phyloP scores from a whole-genome alignment of 2,329 filamentous ascomycete genomes.

The Emergomyces orientalis region DNA sequence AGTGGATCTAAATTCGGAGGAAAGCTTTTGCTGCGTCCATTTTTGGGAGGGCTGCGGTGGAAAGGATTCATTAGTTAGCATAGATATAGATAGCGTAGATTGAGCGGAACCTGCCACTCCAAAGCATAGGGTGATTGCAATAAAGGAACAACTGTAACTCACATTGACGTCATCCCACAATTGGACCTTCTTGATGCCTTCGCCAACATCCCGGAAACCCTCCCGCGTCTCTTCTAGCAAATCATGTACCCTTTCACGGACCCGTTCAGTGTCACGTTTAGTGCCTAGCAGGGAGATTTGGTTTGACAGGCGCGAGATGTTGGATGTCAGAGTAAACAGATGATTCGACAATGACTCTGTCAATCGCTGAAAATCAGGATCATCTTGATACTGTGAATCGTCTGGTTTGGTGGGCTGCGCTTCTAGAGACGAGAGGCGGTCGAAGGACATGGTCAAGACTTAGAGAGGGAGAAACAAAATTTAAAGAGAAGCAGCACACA shows the following conservation, averaged over 20 bases:
- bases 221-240: conserved; percentile 77
- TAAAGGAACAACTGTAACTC: conserved; percentile 24
- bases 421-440: conserved; percentile 76
- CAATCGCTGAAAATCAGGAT: conserved; percentile 80
- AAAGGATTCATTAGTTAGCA: not conserved
- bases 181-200: conserved; percentile 87
- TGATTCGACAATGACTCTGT: conserved; percentile 77
- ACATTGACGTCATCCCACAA: conserved; percentile 77
- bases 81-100: not conserved
- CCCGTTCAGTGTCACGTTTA: conserved; percentile 79
- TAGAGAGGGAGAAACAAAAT: too few species aligned
- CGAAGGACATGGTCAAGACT: conserved; percentile 66
- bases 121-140: not conserved
- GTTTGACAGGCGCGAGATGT: conserved; percentile 73
- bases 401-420: conserved; percentile 64
- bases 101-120: not conserved
- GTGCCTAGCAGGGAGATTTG: conserved; percentile 82
- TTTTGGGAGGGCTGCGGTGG: conserved; percentile 73
- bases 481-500: not conserved
- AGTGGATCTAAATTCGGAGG: conserved; percentile 81
- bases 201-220: conserved; percentile 83
- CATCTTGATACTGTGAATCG: conserved; percentile 72
- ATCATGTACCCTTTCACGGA: conserved; percentile 82
- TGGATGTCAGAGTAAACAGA: conserved; percentile 79
- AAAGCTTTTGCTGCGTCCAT: conserved; percentile 91